A percentile compares a stretch with the other conserved stretches of the same genome.
These are phyloP conservation scores for Venturia asperata DNA, from an alignment of 2,329 filamentous ascomycete genomes.

Conservation along the genomic window DNA sequence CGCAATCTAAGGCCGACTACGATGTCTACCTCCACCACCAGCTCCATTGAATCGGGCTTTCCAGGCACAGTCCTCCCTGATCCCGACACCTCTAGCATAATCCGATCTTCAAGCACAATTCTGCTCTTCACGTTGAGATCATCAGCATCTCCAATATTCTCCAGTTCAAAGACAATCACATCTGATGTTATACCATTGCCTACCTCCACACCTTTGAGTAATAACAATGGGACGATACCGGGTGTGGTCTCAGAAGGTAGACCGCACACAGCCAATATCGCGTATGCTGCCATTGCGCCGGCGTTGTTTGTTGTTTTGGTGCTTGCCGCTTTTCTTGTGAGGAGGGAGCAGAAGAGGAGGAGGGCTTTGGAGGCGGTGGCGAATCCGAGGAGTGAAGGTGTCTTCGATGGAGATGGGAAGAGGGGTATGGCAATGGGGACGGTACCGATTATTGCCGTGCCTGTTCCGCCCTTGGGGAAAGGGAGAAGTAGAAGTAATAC, in stretches of 20 bases:
- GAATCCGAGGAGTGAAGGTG: constrained; percentile 5
- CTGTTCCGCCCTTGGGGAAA: neutral
- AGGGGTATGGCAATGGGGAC: neutral
- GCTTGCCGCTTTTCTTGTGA: neutral
- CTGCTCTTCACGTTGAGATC: neutral
- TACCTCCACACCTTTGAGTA: neutral
- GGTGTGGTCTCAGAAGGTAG: neutral
- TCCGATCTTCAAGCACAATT: neutral
- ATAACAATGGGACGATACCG: neutral
- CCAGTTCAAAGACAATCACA: neutral
- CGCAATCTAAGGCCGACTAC: neutral
- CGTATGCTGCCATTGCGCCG: constrained; percentile 4
- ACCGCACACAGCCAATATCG: neutral
- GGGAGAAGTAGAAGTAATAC: neutral
- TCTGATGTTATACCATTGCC: neutral
- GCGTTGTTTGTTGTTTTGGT: neutral
- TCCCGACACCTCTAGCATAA: too few species aligned
- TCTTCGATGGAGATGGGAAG: neutral
- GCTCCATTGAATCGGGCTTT: neutral
- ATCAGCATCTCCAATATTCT: neutral
- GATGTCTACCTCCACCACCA: neutral
- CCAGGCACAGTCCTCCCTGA: neutral
- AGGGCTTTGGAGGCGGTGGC: neutral
- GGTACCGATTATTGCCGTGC: neutral
- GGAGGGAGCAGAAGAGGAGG: neutral